These are phyloP conservation scores for Suhomyces bribrorum DNA, from an alignment of 1,139 yeast species.

Conservation along the genomic window DNA sequence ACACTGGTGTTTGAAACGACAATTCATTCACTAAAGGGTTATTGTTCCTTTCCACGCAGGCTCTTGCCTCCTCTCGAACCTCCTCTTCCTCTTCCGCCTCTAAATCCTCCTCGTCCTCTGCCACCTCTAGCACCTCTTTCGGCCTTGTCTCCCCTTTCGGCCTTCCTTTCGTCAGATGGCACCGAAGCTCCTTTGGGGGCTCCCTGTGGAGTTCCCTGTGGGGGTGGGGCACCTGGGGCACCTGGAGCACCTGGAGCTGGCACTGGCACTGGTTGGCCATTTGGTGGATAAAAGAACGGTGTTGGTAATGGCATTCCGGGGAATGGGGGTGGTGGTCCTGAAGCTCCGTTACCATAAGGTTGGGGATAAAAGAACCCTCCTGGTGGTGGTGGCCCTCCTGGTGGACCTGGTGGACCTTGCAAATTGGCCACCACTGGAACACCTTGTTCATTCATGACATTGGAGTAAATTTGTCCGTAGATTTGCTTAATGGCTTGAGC, in stretches of 20 bases:
- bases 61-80: slow-evolving; percentile 6
- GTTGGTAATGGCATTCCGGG: slow-evolving; percentile 14
- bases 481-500: slow-evolving; percentile 49
- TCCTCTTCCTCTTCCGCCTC: slow-evolving; percentile 18
- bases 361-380: not conserved
- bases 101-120: slow-evolving; percentile 29
- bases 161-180: slow-evolving; percentile 2
- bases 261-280: too few species aligned
- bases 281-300: slow-evolving; percentile 2
- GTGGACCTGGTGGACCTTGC: slow-evolving; percentile 2
- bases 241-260: slow-evolving; percentile 20
- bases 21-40: not conserved
- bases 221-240: slow-evolving; percentile 33
- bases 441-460: slow-evolving; percentile 43
- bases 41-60: slow-evolving; percentile 6
- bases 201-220: slow-evolving; percentile 16
- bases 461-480: slow-evolving; percentile 50
- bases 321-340: slow-evolving; percentile 1
- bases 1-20: too few species aligned
- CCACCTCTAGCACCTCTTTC: slow-evolving; percentile 28
- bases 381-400: slow-evolving; percentile 8
- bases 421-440: slow-evolving; percentile 14
- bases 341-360: slow-evolving; percentile 8
- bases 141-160: slow-evolving; percentile 24
- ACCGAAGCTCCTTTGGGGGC: slow-evolving; percentile 3